Evolutionary conservation across 2,329 filamentous ascomycete species (phyloP).

Genomic region (Epichloe sp.): DNA sequence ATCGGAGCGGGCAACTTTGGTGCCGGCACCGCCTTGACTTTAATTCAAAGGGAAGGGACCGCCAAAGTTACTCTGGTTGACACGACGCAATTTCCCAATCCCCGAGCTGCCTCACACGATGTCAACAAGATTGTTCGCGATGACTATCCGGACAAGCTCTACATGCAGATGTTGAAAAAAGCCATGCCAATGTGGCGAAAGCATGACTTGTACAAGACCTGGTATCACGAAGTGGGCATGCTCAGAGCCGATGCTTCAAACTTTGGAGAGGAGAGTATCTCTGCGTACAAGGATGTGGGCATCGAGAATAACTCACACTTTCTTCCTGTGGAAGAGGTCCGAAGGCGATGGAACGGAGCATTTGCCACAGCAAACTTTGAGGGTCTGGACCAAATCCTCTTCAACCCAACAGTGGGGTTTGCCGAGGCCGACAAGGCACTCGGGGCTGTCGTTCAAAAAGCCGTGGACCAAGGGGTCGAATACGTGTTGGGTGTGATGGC

Average conservation of each 20-base stretch:
- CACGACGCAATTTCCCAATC: conserved; percentile 22
- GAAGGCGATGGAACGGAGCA: conserved; percentile 39
- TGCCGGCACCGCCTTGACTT: conserved; percentile 26
- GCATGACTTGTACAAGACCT: conserved; percentile 36
- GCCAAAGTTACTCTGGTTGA: conserved; percentile 24
- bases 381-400: conserved; percentile 39
- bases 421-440: conserved; percentile 44
- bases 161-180: conserved; percentile 27
- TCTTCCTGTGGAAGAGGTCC: conserved; percentile 37
- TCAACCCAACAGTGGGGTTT: conserved; percentile 47
- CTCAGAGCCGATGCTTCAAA: conserved; percentile 25
- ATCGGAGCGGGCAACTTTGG: conserved; percentile 32
- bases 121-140: conserved; percentile 31
- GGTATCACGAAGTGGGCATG: conserved; percentile 48
- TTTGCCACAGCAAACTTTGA: conserved; percentile 45
- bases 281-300: conserved; percentile 21
- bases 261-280: conserved; percentile 31
- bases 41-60: conserved; percentile 16
- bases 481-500: conserved; percentile 39
- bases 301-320: conserved; percentile 27
- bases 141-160: conserved; percentile 27
- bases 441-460: conserved; percentile 37
- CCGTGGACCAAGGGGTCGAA: conserved; percentile 39
- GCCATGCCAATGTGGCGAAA: conserved; percentile 27
- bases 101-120: conserved; percentile 32